phyloP scores from a whole-genome alignment of 257 asterid genomes.

The Cordia subcordata region DNA sequence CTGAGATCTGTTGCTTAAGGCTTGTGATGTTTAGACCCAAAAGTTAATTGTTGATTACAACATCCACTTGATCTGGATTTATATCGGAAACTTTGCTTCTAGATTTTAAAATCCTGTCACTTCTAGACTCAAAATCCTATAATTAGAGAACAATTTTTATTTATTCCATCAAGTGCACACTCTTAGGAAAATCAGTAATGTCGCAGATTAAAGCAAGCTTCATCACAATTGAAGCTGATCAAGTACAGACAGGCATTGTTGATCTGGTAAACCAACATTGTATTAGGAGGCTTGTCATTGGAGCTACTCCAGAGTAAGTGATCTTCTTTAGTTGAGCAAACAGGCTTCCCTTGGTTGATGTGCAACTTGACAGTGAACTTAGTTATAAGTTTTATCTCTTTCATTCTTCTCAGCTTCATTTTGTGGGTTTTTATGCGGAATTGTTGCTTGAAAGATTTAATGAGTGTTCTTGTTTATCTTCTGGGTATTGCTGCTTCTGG shows the following conservation, averaged over 20 bases:
- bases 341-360: constrained; percentile 3
- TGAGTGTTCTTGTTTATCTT: too few relatives aligned
- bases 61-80: too few relatives aligned
- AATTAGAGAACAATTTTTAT: not conserved
- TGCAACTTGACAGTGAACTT: not conserved
- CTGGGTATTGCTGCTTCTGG: too few relatives aligned
- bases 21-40: too few relatives aligned
- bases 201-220: constrained; percentile 66
- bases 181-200: not conserved
- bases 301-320: constrained; percentile 72
- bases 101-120: too few relatives aligned
- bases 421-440: not conserved
- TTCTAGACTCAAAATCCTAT: not conserved
- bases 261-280: constrained; percentile 46
- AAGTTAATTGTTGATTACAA: too few relatives aligned
- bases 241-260: constrained; percentile 61
- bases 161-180: not conserved
- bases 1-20: too few relatives aligned
- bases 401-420: not conserved
- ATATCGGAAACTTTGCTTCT: too few relatives aligned
- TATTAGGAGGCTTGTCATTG: constrained; percentile 63
- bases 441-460: not conserved
- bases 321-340: constrained; percentile 7
- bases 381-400: not conserved
- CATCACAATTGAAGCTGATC: constrained; percentile 52